Base-by-base conservation (phyloP, 164 flowering plant genomes). In the Aristolochia californica region DNA sequence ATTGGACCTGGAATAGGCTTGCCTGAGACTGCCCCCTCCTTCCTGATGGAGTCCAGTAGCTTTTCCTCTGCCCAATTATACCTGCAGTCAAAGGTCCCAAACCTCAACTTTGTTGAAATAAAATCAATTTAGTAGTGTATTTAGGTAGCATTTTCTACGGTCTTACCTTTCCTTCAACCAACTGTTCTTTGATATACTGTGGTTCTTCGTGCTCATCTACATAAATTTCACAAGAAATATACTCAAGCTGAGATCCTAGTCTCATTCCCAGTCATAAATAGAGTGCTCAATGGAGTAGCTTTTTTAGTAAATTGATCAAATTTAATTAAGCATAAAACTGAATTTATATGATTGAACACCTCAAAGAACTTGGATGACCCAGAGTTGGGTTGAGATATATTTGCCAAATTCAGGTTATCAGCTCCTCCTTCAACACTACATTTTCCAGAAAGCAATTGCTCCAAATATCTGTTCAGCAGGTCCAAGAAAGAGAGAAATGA, bases 161-260 rank as follows among this genome's bases (percentile, higher is more conserved):
- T 1, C 22, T 50, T 27, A 50, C 54, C 54, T 22, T 50, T 50
- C 54, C 7, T 50, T 50, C 27, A 26, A 50, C 54, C 54, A 50
- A 22, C 23, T 13, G 27, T 15, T 22, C 26, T 22, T 22, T 23
- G 54, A 50, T 13, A 22, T 13, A 4, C 27, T 50, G 11, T 18
- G 15, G 27, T 27, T 22, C 26, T 23, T 15, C 26, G 13, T 22
- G 17, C 27, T 13, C 54, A 50, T 17, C 27, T 50, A 22, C 40
- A 34, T 34, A 34, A 5, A 34, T 34, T 34, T 12, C 40, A 34
- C 40, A 34, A 34, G 40, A 9, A 34, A 34, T 34, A 34, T 34
- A 34, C 40, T 2, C 10, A 34, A 34, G 10, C 40, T 34, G 40
- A 34, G 40, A 34, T 34, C 40, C 1, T 5, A 34, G 40, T 34